Evolutionary conservation across 2,329 filamentous ascomycete genomes (phyloP).

Genomic region (Fusarium fracticaudum): DNA sequence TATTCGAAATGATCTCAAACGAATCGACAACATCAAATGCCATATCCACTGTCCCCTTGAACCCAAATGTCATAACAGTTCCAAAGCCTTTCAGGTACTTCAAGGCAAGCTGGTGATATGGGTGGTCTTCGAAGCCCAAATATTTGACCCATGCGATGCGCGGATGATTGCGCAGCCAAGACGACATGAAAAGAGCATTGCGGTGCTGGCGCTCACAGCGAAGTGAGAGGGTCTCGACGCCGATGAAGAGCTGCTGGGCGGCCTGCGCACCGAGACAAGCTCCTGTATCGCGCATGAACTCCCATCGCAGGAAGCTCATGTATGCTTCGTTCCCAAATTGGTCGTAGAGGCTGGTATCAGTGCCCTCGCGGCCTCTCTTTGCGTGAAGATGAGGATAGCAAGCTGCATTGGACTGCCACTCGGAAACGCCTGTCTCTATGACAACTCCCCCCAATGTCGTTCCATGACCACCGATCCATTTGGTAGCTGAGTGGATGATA

Average conservation of each 20-base stretch:
- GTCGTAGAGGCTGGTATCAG: not conserved
- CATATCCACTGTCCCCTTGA: conserved; percentile 46
- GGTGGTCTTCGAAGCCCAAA: conserved; percentile 52
- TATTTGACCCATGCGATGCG: conserved; percentile 1
- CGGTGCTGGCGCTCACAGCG: not conserved
- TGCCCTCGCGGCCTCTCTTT: not conserved
- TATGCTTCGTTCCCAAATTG: not conserved
- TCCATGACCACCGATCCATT: conserved; percentile 96
- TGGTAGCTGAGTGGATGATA: conserved; percentile 91
- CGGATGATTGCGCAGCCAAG: not conserved
- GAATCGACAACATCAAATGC: conserved; percentile 75
- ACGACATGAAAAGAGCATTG: not conserved
- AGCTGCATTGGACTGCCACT: conserved; percentile 74
- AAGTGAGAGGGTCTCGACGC: not conserved
- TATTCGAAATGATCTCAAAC: not conserved
- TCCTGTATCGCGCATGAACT: not conserved
- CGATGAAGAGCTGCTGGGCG: not conserved
- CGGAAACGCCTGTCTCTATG: conserved; percentile 88
- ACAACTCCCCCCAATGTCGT: conserved; percentile 91
- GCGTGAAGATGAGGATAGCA: not conserved
- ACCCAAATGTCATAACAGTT: conserved; percentile 75
- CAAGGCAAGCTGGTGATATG: conserved; percentile 70
- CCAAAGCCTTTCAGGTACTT: conserved; percentile 77
- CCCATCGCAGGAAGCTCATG: not conserved
- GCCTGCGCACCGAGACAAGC: not conserved